phyloP scores from a whole-genome alignment of 2,329 filamentous ascomycete genomes.

The Penicillium sumatraense region DNA sequence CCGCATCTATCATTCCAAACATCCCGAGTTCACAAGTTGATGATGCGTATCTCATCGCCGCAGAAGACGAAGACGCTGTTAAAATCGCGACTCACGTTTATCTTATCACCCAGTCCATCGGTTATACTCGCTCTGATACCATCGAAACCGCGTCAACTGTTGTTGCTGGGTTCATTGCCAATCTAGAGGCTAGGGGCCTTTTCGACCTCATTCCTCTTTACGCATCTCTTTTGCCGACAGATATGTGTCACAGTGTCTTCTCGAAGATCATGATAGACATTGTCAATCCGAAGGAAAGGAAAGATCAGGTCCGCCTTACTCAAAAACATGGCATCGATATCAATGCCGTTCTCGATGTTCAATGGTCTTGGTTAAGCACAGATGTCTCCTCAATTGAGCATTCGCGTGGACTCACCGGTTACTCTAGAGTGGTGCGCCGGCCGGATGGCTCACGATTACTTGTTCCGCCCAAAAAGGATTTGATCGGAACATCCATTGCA shows the following conservation, averaged over 20 bases:
- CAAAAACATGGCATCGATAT: constrained; percentile 74
- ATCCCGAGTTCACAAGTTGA: constrained; percentile 57
- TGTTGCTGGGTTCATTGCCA: constrained; percentile 79
- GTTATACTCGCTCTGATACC: constrained; percentile 53
- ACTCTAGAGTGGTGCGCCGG: constrained; percentile 56
- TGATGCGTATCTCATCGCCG: constrained; percentile 50
- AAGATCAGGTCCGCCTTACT: constrained; percentile 74
- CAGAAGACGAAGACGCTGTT: constrained; percentile 62
- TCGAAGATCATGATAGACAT: constrained; percentile 78
- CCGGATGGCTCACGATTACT: constrained; percentile 56
- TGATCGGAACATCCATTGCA: constrained; percentile 67
- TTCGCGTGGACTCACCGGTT: constrained; percentile 32
- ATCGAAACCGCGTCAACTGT: constrained; percentile 68
- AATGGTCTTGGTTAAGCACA: constrained; percentile 56
- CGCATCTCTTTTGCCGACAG: constrained; percentile 73
- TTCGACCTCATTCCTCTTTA: constrained; percentile 85
- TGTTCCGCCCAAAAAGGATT: constrained; percentile 69
- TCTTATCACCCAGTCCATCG: constrained; percentile 68
- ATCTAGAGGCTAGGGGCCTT: constrained; percentile 72
- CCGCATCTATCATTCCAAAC: constrained; percentile 39
- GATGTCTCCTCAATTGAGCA: constrained; percentile 41
- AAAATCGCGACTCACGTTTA: constrained; percentile 70
- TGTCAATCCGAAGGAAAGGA: constrained; percentile 66
- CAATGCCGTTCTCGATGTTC: constrained; percentile 72
- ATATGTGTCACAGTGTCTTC: constrained; percentile 71